phyloP scores from a whole-genome alignment of 352 stramenopile genomes.

The Phytopythium montanum region DNA sequence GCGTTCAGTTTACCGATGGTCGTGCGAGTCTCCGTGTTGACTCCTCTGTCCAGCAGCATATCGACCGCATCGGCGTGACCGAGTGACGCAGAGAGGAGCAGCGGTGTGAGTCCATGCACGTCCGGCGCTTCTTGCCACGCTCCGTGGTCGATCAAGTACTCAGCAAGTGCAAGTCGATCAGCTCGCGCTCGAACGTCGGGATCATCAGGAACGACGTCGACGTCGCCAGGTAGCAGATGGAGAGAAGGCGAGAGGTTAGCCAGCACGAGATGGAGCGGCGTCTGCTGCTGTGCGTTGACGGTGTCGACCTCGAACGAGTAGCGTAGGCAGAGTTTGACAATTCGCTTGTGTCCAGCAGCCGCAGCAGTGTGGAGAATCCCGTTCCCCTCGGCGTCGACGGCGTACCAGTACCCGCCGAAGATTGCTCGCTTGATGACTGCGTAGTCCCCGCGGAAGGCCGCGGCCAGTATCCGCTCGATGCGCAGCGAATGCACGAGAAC shows the following conservation, averaged over 20 bases:
- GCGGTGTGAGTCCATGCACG: constrained; percentile 53
- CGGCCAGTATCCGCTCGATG: constrained; percentile 58
- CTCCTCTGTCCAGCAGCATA: constrained; percentile 65
- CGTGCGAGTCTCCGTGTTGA: constrained; percentile 46
- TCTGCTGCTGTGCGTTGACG: constrained; percentile 51
- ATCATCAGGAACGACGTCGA: constrained; percentile 8
- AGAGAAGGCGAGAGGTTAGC: constrained; percentile 36
- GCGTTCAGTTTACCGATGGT: constrained; percentile 36
- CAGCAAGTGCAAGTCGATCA: constrained; percentile 47
- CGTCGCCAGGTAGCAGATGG: neutral
- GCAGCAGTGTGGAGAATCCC: constrained; percentile 68
- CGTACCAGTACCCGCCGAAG: constrained; percentile 39
- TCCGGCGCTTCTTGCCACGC: constrained; percentile 77
- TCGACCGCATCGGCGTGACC: constrained; percentile 60
- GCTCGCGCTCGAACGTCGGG: constrained; percentile 13
- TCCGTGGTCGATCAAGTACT: constrained; percentile 87
- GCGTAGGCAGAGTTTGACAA: constrained; percentile 83
- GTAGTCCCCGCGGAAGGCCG: constrained; percentile 74
- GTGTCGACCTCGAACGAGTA: constrained; percentile 69
- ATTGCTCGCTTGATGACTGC: constrained; percentile 58
- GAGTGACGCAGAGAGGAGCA: constrained; percentile 53
- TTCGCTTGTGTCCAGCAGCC: constrained; percentile 59
- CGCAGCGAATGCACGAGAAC: constrained; percentile 29
- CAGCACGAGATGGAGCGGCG: constrained; percentile 69
- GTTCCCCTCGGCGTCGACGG: constrained; percentile 57